phyloP scores from a whole-genome alignment of 2,329 filamentous ascomycete genomes.

The Penicillium sp. region DNA sequence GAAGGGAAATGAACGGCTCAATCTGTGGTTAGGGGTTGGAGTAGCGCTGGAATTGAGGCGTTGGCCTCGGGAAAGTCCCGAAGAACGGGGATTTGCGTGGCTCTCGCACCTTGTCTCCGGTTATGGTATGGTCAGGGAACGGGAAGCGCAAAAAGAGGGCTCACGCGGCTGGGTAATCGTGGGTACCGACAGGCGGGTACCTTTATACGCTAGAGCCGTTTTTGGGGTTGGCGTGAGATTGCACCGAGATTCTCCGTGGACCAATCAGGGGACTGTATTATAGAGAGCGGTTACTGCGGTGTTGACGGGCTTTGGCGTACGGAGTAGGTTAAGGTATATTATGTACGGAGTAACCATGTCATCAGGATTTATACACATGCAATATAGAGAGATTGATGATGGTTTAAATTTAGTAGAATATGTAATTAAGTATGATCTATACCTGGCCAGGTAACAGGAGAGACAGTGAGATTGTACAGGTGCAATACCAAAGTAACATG shows the following conservation, averaged over 20 bases:
- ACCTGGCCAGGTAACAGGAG: background rate
- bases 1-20: background rate
- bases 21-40: background rate
- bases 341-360: background rate
- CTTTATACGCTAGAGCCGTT: constrained; percentile 6
- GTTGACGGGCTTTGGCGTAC: background rate
- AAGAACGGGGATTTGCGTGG: background rate
- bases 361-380: background rate
- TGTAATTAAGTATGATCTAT: background rate
- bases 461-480: background rate
- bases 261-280: constrained; percentile 11
- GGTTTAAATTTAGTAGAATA: background rate
- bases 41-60: background rate
- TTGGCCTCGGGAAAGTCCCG: background rate
- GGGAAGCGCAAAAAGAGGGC: background rate
- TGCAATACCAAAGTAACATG: background rate
- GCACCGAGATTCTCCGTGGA: constrained; percentile 24
- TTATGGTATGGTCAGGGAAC: background rate
- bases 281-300: background rate
- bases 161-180: background rate
- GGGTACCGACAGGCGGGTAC: constrained; percentile 19
- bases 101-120: background rate
- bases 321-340: background rate
- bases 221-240: background rate
- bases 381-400: background rate